Evolutionary conservation across 2,329 filamentous ascomycete species (phyloP).

Genomic region (Capronia coronata): DNA sequence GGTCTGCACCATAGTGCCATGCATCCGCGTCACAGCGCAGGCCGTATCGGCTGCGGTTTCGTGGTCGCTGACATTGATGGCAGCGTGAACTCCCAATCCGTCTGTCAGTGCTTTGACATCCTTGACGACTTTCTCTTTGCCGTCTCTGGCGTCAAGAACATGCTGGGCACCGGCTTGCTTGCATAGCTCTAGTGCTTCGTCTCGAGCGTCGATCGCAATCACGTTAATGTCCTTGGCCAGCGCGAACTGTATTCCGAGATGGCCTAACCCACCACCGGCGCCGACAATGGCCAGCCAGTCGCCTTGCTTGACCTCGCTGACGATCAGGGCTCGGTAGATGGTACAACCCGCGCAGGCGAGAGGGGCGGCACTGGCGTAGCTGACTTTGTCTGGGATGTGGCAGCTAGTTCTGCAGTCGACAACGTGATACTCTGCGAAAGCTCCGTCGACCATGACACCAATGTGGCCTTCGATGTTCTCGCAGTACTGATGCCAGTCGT

Average conservation of each 20-base stretch:
- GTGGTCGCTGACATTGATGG: constrained; percentile 51
- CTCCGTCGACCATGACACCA: constrained; percentile 48
- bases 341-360: constrained; percentile 53
- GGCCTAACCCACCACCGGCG: constrained; percentile 49
- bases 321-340: constrained; percentile 44
- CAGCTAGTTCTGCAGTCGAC: constrained; percentile 46
- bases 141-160: constrained; percentile 48
- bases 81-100: constrained; percentile 46
- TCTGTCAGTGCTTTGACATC: constrained; percentile 45
- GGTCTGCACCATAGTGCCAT: constrained; percentile 54
- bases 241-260: constrained; percentile 49
- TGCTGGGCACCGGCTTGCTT: constrained; percentile 46
- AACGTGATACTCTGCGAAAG: constrained; percentile 52
- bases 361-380: constrained; percentile 49
- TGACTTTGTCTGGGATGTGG: constrained; percentile 44
- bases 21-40: constrained; percentile 54
- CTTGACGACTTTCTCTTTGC: constrained; percentile 44
- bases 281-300: constrained; percentile 44
- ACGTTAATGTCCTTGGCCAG: constrained; percentile 47
- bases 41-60: constrained; percentile 43
- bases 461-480: constrained; percentile 39
- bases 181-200: constrained; percentile 47
- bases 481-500: constrained; percentile 51
- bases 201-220: constrained; percentile 50
- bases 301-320: constrained; percentile 35